phyloP scores from a whole-genome alignment of 176 grass and related monocot genomes.

The Oryza meridionalis region DNA sequence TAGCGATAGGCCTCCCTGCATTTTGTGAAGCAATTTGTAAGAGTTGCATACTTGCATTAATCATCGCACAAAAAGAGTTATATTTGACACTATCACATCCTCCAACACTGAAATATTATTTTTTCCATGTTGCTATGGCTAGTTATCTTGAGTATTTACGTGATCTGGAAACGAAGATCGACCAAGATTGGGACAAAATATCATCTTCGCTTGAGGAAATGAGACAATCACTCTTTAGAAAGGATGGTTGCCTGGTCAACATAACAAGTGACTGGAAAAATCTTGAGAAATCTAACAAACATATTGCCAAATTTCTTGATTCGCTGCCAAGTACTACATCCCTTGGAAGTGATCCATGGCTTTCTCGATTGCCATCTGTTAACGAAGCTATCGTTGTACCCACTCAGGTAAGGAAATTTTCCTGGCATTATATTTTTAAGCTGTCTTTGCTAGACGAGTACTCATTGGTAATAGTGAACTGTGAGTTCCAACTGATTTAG shows the following conservation, averaged over 20 bases:
- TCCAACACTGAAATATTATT: conserved; percentile 31
- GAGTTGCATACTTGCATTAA: not conserved
- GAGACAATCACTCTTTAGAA: conserved; percentile 72
- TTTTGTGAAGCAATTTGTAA: conserved; percentile 18
- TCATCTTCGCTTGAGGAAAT: conserved; percentile 88
- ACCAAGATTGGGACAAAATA: conserved; percentile 97
- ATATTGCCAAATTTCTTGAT: conserved; percentile 88
- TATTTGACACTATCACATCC: not conserved
- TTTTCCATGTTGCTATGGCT: conserved; percentile 41
- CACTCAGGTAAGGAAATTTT: conserved; percentile 68
- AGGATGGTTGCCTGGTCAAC: conserved; percentile 85
- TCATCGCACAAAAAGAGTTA: not conserved
- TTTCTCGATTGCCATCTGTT: conserved; percentile 63
- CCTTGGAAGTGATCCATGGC: conserved; percentile 67
- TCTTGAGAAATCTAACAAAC: conserved; percentile 74
- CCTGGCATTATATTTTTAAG: conserved; percentile 37
- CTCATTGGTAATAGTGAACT: conserved; percentile 1
- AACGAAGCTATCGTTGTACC: conserved; percentile 97
- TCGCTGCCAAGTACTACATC: conserved; percentile 64
- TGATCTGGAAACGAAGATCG: conserved; percentile 82
- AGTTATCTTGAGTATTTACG: conserved; percentile 96
- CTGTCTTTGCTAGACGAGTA: conserved; percentile 8
- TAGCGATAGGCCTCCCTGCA: not conserved
- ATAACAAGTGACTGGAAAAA: conserved; percentile 84
- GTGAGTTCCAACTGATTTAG: conserved; percentile 31